phyloP scores from a whole-genome alignment of 805 yeast genomes.

The Starmera quercuum region DNA sequence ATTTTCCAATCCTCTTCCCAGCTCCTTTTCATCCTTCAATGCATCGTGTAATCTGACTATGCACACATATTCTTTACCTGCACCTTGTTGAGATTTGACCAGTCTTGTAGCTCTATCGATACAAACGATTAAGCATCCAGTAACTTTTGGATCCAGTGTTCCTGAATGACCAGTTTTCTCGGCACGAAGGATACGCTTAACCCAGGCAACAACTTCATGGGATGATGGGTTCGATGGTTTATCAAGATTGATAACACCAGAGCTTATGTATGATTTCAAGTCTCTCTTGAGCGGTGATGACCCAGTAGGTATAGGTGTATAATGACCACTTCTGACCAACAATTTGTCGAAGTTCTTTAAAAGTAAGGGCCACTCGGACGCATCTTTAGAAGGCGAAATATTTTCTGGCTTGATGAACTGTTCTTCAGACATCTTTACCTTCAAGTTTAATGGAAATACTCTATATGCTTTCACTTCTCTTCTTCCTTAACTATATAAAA shows the following conservation, averaged over 20 bases:
- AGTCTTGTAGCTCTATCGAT: slow-evolving; percentile 96
- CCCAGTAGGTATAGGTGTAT: slow-evolving; percentile 96
- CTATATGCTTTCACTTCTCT: neutral
- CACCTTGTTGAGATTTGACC: slow-evolving; percentile 98
- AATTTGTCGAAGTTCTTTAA: slow-evolving; percentile 91
- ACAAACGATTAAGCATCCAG: slow-evolving; percentile 98
- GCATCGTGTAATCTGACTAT: slow-evolving; percentile 94
- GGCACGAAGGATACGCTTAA: slow-evolving; percentile 87
- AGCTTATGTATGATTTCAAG: slow-evolving; percentile 77
- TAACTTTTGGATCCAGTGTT: slow-evolving; percentile 96
- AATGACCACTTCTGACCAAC: slow-evolving; percentile 92
- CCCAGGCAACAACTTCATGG: slow-evolving; percentile 99
- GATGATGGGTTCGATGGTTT: slow-evolving; percentile 98
- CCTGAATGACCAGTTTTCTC: slow-evolving; percentile 99
- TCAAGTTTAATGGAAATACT: too few relatives aligned
- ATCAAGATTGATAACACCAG: slow-evolving; percentile 96
- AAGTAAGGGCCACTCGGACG: slow-evolving; percentile 93
- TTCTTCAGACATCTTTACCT: slow-evolving; percentile 49
- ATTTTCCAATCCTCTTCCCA: slow-evolving; percentile 83
- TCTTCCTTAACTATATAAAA: neutral
- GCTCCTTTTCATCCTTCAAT: slow-evolving; percentile 80
- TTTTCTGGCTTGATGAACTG: slow-evolving; percentile 84
- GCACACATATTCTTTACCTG: slow-evolving; percentile 99
- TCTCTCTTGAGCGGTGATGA: slow-evolving; percentile 93
- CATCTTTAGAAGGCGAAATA: slow-evolving; percentile 70